Conservation (phyloP, 2,329 filamentous ascomycete genomes). For the Epichloe sylvatica region DNA sequence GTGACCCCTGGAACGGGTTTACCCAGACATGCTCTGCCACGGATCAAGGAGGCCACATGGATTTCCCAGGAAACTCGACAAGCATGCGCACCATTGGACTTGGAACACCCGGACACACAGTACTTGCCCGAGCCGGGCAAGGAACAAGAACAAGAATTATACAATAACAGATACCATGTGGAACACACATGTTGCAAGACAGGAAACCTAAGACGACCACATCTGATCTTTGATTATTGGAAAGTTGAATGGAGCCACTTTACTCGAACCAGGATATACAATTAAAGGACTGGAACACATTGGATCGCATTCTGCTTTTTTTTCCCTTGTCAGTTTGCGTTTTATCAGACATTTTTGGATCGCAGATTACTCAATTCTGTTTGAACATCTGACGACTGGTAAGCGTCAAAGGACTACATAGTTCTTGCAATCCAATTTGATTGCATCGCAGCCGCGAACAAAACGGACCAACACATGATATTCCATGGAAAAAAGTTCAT, state of each 20-base stretch:
- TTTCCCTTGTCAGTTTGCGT: not conserved
- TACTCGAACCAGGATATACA: not conserved
- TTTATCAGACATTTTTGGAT: not conserved
- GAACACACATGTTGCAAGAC: constrained; percentile 2
- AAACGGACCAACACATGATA: not conserved
- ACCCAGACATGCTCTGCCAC: not conserved
- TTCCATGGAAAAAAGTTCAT: not conserved
- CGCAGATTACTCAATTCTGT: not conserved
- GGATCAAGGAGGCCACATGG: not conserved
- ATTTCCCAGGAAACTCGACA: not conserved
- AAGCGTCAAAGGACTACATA: constrained; percentile 5
- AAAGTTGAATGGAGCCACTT: not conserved
- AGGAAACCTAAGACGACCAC: not conserved
- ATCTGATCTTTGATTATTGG: not conserved
- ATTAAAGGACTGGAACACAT: not conserved
- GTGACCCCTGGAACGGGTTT: not conserved
- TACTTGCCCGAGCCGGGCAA: constrained; percentile 9
- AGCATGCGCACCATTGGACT: not conserved
- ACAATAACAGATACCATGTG: not conserved
- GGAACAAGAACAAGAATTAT: not conserved
- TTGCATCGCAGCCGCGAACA: constrained; percentile 12
- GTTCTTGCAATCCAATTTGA: constrained; percentile 13
- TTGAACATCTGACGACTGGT: constrained; percentile 4
- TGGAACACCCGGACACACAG: constrained; percentile 3
- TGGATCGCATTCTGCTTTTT: not conserved